Percentiles rank a stretch among this genome's conserved stretches.
These are phyloP conservation scores for Coemansia sp. DNA, from an alignment of 192 early-diverging fungal genomes.

Conservation along the genomic window DNA sequence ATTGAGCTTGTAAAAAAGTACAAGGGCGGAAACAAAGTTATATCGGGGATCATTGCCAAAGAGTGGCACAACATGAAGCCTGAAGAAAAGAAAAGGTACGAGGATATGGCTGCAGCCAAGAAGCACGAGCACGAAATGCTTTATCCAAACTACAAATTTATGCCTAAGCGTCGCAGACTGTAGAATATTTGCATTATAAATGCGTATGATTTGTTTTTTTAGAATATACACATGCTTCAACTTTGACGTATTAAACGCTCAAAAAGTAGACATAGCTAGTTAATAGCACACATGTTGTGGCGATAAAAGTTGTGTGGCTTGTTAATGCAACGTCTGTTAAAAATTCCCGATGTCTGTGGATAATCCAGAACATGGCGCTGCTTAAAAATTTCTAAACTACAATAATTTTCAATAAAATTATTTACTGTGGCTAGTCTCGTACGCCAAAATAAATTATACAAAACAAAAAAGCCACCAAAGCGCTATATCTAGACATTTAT, in stretches of 20 bases:
- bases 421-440: no score
- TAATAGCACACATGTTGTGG: no score
- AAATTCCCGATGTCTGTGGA: no score
- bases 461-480: neutral
- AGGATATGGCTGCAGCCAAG: constrained; percentile 39
- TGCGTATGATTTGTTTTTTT: neutral
- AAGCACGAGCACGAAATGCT: constrained; percentile 52
- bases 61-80: constrained; percentile 42
- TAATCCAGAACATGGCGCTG: no score
- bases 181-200: constrained; percentile 6
- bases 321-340: no score
- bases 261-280: no score
- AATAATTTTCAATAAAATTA: no score
- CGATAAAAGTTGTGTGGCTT: no score
- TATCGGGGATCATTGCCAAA: constrained; percentile 46
- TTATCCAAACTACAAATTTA: constrained; percentile 55
- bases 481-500: neutral
- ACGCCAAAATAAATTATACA: neutral
- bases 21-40: constrained; percentile 51
- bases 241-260: neutral
- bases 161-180: constrained; percentile 39
- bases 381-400: no score
- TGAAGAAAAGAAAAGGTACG: constrained; percentile 32
- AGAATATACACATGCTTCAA: neutral
- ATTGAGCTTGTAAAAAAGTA: constrained; percentile 47